Evolutionary conservation across 2,329 filamentous ascomycete genomes (phyloP), one percentile per base, ranked within the genome.

Genomic region (Colletotrichum musae): DNA sequence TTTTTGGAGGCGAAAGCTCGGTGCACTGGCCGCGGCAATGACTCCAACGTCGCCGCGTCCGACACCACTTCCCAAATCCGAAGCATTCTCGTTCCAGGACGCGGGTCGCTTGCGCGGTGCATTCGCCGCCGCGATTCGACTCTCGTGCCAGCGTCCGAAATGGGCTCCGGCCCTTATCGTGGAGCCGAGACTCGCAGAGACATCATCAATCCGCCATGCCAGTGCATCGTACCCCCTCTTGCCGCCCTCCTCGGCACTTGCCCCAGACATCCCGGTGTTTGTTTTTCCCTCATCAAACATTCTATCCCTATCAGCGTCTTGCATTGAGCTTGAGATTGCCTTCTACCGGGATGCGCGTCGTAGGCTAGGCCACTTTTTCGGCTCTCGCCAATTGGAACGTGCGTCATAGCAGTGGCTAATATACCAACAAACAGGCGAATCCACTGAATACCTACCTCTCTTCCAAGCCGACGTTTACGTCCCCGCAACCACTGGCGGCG

Each of bases 401-500:
- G 76, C 74, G 72, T 75, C 70, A 80, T 78, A 82, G 75, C 76
- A 79, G 71, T 60, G 32, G 80, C 86, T 88, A 84, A 89, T 83
- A 81, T 80, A 77, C 78, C 73, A 78, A 80, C 79, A 80, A 80
- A 78, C 75, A 92, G 90, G 96, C 95, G 73, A 99, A 99, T 81
- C 96, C 96, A 63, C 84, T 99, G 72, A 98, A 98, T 81, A 99
- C 96, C 54, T 98, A 97, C 78, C 88, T 99, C 67, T 93, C 92
- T 65, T 97, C 94, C 36, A 95, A 97, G 79, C 95, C 96, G 51
- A 89, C 89, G 60, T 99, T 98, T 81, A 95, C 95, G 39, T 98
- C 95, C 53, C 96, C 96, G 51, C 91, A 95, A 79, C 96, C 96
- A 4, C 84, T 99, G 69, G 96, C 96, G 56, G 96, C 96, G 53